Evolutionary conservation across 225 moss, liverwort and hornwort genomes (phyloP).

Genomic region (Pseudoscleropodium purum): DNA sequence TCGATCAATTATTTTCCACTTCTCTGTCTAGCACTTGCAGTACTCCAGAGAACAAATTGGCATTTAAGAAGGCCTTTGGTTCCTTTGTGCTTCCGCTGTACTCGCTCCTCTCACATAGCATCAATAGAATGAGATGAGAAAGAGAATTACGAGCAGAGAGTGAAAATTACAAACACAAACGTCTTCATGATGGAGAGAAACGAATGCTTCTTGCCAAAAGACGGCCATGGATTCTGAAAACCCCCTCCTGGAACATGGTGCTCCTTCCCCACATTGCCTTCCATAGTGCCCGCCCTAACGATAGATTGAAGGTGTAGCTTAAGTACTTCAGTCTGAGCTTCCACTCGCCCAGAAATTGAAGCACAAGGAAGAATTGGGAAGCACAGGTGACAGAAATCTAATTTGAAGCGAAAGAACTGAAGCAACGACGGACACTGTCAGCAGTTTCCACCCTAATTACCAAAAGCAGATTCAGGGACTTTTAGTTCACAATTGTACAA

Average conservation of each 20-base stretch:
- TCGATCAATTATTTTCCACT: not conserved
- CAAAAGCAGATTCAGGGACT: not conserved
- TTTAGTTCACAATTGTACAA: too few species aligned
- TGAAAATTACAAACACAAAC: not conserved
- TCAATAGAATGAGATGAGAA: not conserved
- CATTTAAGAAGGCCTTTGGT: not conserved
- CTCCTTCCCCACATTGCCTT: constrained; percentile 3
- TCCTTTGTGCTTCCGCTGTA: not conserved
- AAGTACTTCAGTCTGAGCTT: not conserved
- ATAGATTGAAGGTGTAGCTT: not conserved
- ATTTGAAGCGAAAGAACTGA: not conserved
- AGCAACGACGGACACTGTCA: too few species aligned
- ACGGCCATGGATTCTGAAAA: constrained; percentile 26
- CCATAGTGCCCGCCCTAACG: not conserved
- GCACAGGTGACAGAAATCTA: not conserved
- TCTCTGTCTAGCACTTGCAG: not conserved
- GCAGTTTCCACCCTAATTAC: not conserved
- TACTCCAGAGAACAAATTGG: not conserved
- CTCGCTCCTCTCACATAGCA: not conserved
- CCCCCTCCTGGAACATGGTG: constrained; percentile 9
- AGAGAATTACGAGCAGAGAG: not conserved
- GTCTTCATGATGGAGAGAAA: not conserved
- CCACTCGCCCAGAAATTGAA: not conserved
- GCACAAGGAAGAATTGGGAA: not conserved
- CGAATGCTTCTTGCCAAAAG: not conserved